Conservation (phyloP, 129 eudicot species). For the Flaveria robusta region DNA sequence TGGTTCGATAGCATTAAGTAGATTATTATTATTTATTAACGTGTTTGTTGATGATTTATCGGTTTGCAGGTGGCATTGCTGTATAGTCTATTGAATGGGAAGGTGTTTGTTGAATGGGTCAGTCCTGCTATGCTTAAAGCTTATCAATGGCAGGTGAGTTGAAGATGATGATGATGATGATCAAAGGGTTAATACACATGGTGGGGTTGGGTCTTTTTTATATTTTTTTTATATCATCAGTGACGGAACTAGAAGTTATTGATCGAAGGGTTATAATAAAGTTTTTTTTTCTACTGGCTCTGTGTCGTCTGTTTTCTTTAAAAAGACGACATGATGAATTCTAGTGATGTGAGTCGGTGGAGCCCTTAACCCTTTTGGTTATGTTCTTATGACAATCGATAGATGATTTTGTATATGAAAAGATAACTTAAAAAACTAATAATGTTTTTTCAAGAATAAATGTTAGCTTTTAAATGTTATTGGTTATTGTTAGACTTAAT, state of each 20-base stretch:
- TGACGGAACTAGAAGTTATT: no score
- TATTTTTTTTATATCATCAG: no score
- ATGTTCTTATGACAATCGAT: neutral
- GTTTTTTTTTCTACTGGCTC: no score
- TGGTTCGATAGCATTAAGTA: neutral
- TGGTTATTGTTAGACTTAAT: neutral
- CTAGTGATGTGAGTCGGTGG: neutral
- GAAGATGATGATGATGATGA: neutral
- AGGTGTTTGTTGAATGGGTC: constrained; percentile 82
- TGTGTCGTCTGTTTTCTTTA: no score
- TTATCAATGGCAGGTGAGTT: constrained; percentile 34
- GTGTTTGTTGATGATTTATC: neutral
- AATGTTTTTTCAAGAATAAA: neutral
- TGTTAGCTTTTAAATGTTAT: neutral
- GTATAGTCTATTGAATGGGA: constrained; percentile 72
- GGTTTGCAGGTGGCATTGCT: constrained; percentile 66
- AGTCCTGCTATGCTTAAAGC: constrained; percentile 90
- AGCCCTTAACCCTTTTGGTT: neutral
- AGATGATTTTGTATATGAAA: no score
- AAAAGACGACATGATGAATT: neutral
- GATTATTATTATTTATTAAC: neutral
- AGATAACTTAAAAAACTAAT: neutral
- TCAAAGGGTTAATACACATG: neutral
- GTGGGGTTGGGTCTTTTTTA: neutral
- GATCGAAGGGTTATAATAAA: no score